phyloP scores from a whole-genome alignment of 108 stramenopile species.

The Nitzschia sp. region DNA sequence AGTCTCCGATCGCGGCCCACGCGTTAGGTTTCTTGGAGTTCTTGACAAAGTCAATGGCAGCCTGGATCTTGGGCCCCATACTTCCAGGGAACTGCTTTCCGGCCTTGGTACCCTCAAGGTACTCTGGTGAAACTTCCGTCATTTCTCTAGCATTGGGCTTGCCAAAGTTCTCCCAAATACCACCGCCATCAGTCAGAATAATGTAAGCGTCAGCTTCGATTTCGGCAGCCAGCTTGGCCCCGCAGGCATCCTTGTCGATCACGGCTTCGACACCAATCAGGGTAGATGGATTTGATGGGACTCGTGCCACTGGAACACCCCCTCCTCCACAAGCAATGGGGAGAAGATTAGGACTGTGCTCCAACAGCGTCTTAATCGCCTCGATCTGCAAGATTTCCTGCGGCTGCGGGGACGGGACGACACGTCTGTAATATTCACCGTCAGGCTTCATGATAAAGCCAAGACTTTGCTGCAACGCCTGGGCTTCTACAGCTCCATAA shows the following conservation, averaged over 20 bases:
- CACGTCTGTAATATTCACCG: slow-evolving; percentile 79
- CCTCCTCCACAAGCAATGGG: slow-evolving; percentile 86
- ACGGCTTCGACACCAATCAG: slow-evolving; percentile 81
- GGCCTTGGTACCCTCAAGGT: slow-evolving; percentile 56
- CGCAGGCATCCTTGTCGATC: slow-evolving; percentile 78
- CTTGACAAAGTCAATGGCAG: slow-evolving; percentile 76
- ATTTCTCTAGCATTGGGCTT: slow-evolving; percentile 80
- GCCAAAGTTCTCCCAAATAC: slow-evolving; percentile 84
- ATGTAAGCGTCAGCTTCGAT: slow-evolving; percentile 81
- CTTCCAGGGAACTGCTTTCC: slow-evolving; percentile 45
- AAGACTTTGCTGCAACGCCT: slow-evolving; percentile 69
- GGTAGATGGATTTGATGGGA: slow-evolving; percentile 69
- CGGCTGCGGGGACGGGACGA: slow-evolving; percentile 80
- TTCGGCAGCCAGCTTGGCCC: slow-evolving; percentile 65
- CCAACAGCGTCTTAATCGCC: slow-evolving; percentile 61
- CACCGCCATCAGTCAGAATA: slow-evolving; percentile 84
- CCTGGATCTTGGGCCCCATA: slow-evolving; percentile 85
- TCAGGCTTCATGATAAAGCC: slow-evolving; percentile 84
- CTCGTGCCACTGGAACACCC: slow-evolving; percentile 74
- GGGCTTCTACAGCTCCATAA: slow-evolving; percentile 82
- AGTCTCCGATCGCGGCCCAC: slow-evolving; percentile 82
- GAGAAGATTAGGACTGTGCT: slow-evolving; percentile 48
- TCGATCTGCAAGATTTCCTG: slow-evolving; percentile 82
- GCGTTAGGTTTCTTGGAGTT: slow-evolving; percentile 47
- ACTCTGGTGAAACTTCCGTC: slow-evolving; percentile 70